Conservation (phyloP, 2,329 filamentous ascomycete genomes). For the Penicillium concentricum region DNA sequence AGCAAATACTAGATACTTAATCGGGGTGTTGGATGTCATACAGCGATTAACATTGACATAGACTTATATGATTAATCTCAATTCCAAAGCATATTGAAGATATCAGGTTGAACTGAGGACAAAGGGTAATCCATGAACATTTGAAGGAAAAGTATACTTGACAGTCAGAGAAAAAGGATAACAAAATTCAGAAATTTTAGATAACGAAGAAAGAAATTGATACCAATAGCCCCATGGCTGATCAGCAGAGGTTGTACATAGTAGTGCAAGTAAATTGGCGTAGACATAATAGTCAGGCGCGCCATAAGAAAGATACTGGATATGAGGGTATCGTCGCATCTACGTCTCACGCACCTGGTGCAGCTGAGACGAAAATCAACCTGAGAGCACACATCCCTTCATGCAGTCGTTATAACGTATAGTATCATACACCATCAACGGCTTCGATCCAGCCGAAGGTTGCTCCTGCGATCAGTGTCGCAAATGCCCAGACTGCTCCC, state of each 20-base stretch:
- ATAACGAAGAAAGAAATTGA: neutral
- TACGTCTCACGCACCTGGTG: neutral
- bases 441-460: conserved; percentile 43
- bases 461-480: conserved; percentile 29
- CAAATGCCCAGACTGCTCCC: conserved; percentile 71
- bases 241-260: neutral
- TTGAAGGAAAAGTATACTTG: neutral
- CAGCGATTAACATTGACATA: neutral
- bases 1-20: neutral
- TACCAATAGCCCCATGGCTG: neutral
- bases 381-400: neutral
- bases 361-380: neutral
- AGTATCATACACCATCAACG: conserved; percentile 35
- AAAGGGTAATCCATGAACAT: neutral
- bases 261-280: neutral
- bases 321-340: neutral
- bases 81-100: neutral
- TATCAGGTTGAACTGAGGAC: neutral
- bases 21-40: neutral
- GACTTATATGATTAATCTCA: neutral
- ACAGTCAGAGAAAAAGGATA: neutral
- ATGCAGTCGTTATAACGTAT: neutral
- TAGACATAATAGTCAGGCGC: neutral
- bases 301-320: neutral
- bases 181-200: neutral